Conservation (phyloP, 2,329 filamentous ascomycete species). For the Talaromyces sp. region DNA sequence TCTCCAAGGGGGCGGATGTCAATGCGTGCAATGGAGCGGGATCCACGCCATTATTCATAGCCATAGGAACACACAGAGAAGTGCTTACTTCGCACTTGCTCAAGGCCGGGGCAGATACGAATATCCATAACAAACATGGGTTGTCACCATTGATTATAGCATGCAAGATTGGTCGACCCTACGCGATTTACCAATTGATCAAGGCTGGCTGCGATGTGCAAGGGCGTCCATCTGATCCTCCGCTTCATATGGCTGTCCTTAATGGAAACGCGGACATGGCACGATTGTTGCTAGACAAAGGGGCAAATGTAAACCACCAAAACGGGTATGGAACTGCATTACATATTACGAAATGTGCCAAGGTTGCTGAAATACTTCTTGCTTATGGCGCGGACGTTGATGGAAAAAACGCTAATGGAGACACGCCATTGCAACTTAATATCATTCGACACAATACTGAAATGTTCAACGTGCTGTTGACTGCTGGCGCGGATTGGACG, state of each 20-base stretch:
- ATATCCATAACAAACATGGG: not conserved
- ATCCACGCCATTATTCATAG: not conserved
- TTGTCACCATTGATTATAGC: not conserved
- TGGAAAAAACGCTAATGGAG: not conserved
- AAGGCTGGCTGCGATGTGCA: not conserved
- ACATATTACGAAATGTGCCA: not conserved
- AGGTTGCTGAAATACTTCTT: not conserved
- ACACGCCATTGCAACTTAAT: not conserved
- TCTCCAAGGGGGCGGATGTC: not conserved
- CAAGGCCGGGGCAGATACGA: not conserved
- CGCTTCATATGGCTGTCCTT: not conserved
- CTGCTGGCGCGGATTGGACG: not conserved
- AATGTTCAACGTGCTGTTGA: not conserved
- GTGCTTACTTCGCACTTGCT: not conserved
- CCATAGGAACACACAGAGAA: not conserved
- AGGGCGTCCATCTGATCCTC: not conserved
- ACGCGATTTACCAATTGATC: not conserved
- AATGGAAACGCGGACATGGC: not conserved
- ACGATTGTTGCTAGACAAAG: not conserved
- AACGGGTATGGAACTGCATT: not conserved
- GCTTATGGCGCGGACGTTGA: not conserved
- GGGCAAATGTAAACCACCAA: not conserved
- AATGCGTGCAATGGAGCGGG: not conserved
- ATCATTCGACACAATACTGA: not conserved
- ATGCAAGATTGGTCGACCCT: not conserved